Conservation (phyloP, 352 stramenopile genomes). For the Achlya hypogyna region DNA sequence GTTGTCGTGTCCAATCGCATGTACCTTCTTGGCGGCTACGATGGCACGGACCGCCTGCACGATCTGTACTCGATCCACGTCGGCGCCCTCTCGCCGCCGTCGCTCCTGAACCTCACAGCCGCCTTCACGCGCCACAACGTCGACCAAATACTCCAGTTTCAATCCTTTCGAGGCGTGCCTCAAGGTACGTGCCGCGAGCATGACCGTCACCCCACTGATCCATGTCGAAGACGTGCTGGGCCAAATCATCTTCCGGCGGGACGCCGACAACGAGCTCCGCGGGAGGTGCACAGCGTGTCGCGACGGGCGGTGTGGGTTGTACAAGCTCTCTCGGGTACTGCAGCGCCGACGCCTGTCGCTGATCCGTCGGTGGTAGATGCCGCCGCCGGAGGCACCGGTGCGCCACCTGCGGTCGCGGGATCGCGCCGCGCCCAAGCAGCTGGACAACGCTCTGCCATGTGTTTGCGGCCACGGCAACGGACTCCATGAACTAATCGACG, state of each 20-base stretch:
- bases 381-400: neutral
- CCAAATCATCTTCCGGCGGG: constrained; percentile 68
- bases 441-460: constrained; percentile 28
- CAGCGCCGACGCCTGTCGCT: neutral
- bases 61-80: constrained; percentile 82
- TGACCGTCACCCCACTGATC: neutral
- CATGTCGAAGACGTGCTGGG: constrained; percentile 47
- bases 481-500: constrained; percentile 65
- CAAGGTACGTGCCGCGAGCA: constrained; percentile 25
- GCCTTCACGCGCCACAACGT: constrained; percentile 62
- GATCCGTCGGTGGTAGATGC: constrained; percentile 8
- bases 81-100: constrained; percentile 57
- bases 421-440: constrained; percentile 24
- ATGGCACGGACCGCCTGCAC: constrained; percentile 73
- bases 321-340: constrained; percentile 22
- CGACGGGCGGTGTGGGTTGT: constrained; percentile 57
- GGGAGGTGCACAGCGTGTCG: constrained; percentile 69
- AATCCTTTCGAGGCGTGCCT: constrained; percentile 69
- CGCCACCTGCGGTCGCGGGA: neutral
- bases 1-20: constrained; percentile 74
- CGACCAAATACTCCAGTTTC: constrained; percentile 46
- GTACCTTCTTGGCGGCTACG: constrained; percentile 81
- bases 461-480: constrained; percentile 65
- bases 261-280: constrained; percentile 48
- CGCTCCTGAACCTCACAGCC: constrained; percentile 60